Base-by-base conservation (phyloP, 176 grass and related monocot genomes). In the Saccharum spontaneum region DNA sequence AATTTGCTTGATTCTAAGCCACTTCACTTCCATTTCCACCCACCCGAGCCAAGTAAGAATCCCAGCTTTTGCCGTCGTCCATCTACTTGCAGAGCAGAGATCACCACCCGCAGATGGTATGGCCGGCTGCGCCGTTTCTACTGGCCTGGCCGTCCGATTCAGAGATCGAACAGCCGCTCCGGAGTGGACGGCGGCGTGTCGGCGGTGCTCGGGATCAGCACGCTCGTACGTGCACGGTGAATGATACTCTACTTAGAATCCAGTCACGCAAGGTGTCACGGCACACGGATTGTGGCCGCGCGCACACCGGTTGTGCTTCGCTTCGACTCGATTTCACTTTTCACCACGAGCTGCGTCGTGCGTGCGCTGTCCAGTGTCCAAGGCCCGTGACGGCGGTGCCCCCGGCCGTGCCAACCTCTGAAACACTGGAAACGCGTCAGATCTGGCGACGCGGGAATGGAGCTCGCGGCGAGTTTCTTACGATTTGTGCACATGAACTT, bases 41-140 rank as follows among this genome's bases (percentile, higher is more conserved):
- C 34, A 54, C 55, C 14, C 4, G 14, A 22, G 8, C 61, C 43
- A 80, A 80, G 57, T 13, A 87, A 87, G 85, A 81, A 81, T 57
- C 61, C 61, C 2, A 0, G 14, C n/a, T 7, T 75, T 20, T 38
- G 79, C 65, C 78, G 76, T 22, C 40, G 22, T 26, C 15, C 26
- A 11, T 0, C 71, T 7, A 64, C 24, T 26, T 64, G 4, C 61
- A 28, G 10, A 30, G 0, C 28, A 28, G 28, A 28, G n/a, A 28
- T 30, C 61, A 28, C 22, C 52, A 22, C 50, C 50, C 2, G 57
- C n/a, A 28, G 62, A 26, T 12, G 60, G 12, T 4, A 54, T 13
- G 72, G 8, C 14, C 4, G 3, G 17, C 61, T 11, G 31, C 6
- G 50, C 74, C 30, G 74, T 3, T 37, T 7, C 15, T 14, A 1